Evolutionary conservation across 768 basidiomycete species (phyloP), one percentile per base, ranked within the genome.

Genomic region (Boletales sp.): DNA sequence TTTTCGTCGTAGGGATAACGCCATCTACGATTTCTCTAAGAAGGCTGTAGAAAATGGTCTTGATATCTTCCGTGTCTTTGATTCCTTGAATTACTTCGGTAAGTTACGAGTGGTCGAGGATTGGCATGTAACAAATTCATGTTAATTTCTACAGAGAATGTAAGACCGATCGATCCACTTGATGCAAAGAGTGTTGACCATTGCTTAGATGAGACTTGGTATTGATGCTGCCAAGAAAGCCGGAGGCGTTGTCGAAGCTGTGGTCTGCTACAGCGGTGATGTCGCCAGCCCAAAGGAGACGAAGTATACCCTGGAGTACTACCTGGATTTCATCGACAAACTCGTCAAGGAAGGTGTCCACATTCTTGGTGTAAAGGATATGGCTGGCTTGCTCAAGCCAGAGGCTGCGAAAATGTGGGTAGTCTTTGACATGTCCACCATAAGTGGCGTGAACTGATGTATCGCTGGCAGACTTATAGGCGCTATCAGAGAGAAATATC

Each of bases 221-320:
- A 98, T 99, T 60, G 97, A 99, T 65, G 97, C 97, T 36, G 97
- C 97, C 51, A 99, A 98, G 84, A 97, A 97, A 71, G 97, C 97
- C 30, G 97, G 97, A 50, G 97, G 97, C 77, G 97, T 99, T 43
- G 86, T 87, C 52, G 97, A 99, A 70, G 97, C 91, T 38, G 92
- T 91, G 51, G 90, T 95, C 58, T 99, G 97, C 76, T 99, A 99
- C 79, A 94, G 90, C 57, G 97, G 97, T 53, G 97, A 99, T 66
- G 88, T 97, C 42, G 94, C 94, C 35, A 90, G 82, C 73, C 86
- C 91, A 47, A 94, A 87, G 71, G 92, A 94, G 73, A 92, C 80
- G 53, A 99, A 99, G 73, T 99, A 99, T 74, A 98, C 94, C 14
- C 77, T 99, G 38, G 75, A 95, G 67, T 99, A 99, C 74, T 99